A percentile compares a stretch with the other conserved stretches of the same genome.
Conservation (phyloP, 2,329 filamentous ascomycete species). For the Xylariaceae sp. region DNA sequence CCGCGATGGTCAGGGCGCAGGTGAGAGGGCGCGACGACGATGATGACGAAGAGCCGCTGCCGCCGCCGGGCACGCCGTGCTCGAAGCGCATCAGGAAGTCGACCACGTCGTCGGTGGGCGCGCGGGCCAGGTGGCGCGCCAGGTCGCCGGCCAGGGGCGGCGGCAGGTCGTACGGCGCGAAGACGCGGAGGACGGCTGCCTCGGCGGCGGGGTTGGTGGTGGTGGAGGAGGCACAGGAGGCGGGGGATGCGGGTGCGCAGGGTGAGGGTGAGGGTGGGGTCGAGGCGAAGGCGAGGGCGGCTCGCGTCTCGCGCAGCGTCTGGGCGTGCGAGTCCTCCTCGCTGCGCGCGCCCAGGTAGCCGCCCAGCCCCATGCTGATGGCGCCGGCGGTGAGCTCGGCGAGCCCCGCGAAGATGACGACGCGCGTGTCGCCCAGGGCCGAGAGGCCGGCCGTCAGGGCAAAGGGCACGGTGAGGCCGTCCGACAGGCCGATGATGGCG, state of each 20-base stretch:
- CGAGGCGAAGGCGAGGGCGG: background rate
- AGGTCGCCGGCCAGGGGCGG: no score
- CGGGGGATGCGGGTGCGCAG: no score
- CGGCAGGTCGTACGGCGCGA: no score
- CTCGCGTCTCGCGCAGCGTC: background rate
- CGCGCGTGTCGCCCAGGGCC: conserved; percentile 53
- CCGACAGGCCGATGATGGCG: conserved; percentile 68
- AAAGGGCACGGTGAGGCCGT: conserved; percentile 74
- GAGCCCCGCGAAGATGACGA: conserved; percentile 64
- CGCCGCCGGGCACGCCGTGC: conserved; percentile 29
- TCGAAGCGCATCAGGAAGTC: no score
- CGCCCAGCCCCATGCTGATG: conserved; percentile 71
- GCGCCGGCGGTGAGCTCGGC: conserved; percentile 69
- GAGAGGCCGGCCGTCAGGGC: conserved; percentile 68
- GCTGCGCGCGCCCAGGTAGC: conserved; percentile 59
- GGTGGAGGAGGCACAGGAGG: no score
- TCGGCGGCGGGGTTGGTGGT: no score
- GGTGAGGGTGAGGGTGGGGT: conserved; percentile 1
- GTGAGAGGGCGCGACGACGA: no score
- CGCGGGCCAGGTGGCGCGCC: no score
- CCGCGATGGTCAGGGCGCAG: conserved; percentile 57
- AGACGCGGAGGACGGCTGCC: no score
- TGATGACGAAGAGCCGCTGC: conserved; percentile 27
- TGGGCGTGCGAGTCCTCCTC: no score
- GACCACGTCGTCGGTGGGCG: no score